phyloP scores from a whole-genome alignment of 2,329 filamentous ascomycete species.

The Fusarium newnesense region DNA sequence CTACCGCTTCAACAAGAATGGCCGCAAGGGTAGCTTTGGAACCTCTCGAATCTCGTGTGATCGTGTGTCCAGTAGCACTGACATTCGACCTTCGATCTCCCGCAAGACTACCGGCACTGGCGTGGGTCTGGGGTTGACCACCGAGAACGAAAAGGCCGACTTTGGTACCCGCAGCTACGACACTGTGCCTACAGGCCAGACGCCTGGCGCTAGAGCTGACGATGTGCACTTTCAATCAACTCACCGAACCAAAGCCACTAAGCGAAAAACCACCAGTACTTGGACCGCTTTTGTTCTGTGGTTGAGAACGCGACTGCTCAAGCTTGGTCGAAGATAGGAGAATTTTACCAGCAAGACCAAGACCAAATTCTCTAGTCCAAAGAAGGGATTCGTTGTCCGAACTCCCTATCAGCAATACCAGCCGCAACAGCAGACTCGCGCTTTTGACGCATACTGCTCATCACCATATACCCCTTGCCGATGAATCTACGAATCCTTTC shows the following conservation, averaged over 20 bases:
- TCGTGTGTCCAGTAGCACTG: slow-evolving; percentile 46
- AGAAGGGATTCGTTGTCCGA: slow-evolving; percentile 21
- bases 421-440: slow-evolving; percentile 4
- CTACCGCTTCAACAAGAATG: slow-evolving; percentile 59
- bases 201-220: slow-evolving; percentile 49
- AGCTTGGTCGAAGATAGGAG: slow-evolving; percentile 53
- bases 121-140: slow-evolving; percentile 25
- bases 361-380: slow-evolving; percentile 17
- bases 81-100: slow-evolving; percentile 44
- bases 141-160: slow-evolving; percentile 53
- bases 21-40: slow-evolving; percentile 53
- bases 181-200: slow-evolving; percentile 48
- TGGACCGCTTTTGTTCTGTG: slow-evolving; percentile 74
- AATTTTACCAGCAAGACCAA: slow-evolving; percentile 34
- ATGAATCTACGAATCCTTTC: slow-evolving; percentile 11
- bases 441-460: slow-evolving; percentile 14
- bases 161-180: slow-evolving; percentile 62
- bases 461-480: slow-evolving; percentile 25
- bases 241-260: slow-evolving; percentile 59
- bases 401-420: slow-evolving; percentile 22
- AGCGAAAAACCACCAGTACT: slow-evolving; percentile 68
- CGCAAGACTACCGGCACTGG: slow-evolving; percentile 43
- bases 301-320: slow-evolving; percentile 65
- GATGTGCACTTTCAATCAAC: slow-evolving; percentile 57
- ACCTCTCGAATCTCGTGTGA: slow-evolving; percentile 48